Evolutionary conservation across 2,329 filamentous ascomycete species (phyloP), one percentile per base, ranked within the genome.

Genomic region (Pseudonectria foliicola): DNA sequence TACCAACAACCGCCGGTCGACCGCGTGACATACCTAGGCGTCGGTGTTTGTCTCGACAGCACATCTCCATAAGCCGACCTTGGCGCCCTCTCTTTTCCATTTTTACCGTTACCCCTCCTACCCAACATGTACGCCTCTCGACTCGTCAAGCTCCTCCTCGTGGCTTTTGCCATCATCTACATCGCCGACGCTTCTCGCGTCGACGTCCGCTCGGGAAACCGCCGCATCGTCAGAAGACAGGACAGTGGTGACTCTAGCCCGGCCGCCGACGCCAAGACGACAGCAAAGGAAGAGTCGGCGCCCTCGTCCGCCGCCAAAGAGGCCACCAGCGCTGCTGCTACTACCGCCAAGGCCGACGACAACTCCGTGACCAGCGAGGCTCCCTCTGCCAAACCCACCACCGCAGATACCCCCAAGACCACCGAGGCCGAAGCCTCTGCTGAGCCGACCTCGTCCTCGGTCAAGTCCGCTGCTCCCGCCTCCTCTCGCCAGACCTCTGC

Each of bases 131-230:
- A 68, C 51, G 56, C 65, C 18, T 59, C 57, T 35, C 63, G 63
- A 38, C 46, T 69, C 32, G 39, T 73, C 24, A 60, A 67, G 49
- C 52, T 75, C 39, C 54, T 76, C 37, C 50, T 74, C 42, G 55
- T 72, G 45, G 68, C 67, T 28, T 57, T 75, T 33, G 68, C 68
- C 28, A 52, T 71, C 38, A 42, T 66, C 35, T 61, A 60, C 29
- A 57, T 69, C 25, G 66, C 66, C 29, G 68, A 74, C 47, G 71
- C 61, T 33, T 53, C 56, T 18, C 53, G 50, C 47, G 38, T 56
- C 41, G 42, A 60, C 42, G 25, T 40, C 27, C 42, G 44, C 39
- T 13, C 43, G 13, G 40, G 45, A 15, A 43, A 35, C 34, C 48
- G 40, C 21, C 48, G 30, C 27, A 12, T 50, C 27, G 38, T 40